Conservation (phyloP, 345 rosid species). For the Eucalyptus erythrocorys region DNA sequence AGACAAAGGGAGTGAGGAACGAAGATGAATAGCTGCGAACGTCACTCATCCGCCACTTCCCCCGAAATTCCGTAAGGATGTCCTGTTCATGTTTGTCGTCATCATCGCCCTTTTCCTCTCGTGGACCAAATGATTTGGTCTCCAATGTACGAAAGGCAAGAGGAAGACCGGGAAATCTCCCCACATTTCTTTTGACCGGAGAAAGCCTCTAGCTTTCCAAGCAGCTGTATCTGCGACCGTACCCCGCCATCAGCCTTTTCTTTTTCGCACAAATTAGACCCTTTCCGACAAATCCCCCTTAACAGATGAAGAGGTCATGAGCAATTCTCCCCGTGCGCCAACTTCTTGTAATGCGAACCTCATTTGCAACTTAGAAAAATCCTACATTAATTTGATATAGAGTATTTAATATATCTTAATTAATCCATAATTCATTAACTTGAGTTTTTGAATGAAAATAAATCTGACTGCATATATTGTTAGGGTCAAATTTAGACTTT, state of each 20-base stretch:
- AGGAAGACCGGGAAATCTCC: neutral
- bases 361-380: too few relatives aligned
- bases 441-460: too few relatives aligned
- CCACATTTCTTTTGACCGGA: neutral
- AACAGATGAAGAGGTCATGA: neutral
- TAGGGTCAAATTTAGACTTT: too few relatives aligned
- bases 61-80: neutral
- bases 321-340: neutral
- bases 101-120: neutral
- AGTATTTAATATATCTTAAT: too few relatives aligned
- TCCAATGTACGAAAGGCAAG: neutral
- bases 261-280: neutral
- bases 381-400: too few relatives aligned
- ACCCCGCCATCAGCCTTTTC: neutral
- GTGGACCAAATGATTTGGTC: neutral
- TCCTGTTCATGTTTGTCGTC: neutral
- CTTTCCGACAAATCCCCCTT: neutral
- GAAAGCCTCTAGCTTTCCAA: neutral
- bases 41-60: neutral
- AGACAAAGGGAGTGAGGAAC: neutral
- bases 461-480: too few relatives aligned
- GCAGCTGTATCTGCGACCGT: neutral
- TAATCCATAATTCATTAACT: too few relatives aligned
- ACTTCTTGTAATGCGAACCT: neutral
- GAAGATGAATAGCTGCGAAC: neutral